Base-by-base conservation (phyloP, 1,284 basidiomycete species). In the Moniliophthora roreri region DNA sequence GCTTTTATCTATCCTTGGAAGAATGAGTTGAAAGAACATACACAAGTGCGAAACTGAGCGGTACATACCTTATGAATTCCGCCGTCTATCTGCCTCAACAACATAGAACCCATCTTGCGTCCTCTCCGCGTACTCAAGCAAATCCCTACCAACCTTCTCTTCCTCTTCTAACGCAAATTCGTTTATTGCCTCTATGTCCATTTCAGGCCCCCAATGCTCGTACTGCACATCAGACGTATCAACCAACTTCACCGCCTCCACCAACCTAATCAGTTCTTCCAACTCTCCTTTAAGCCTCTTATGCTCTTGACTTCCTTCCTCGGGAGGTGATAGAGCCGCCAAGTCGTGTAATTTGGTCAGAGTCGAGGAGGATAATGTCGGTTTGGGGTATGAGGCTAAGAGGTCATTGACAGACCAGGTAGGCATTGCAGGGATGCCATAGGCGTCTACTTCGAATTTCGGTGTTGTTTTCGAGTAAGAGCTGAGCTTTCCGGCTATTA, bases 361-460 rank as follows among this genome's bases (percentile, higher is more conserved):
- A 1, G 81, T 84, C 16, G 68, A 60, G 2, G 78, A 62, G 6
- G 83, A 74, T 49, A 91, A 71, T 2, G 71, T 73, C 7, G 88
- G 89, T 18, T 76, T 79, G 2, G 87, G 83, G 62, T 90, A 91
- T 5, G 89, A 90, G 8, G 85, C 84, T 3, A 91, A 67, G 3
- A 92, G 77, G 46, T 83, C 71, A 62, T 84, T 77, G 45, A 92
- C 82, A 47, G 89, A 92, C 89, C 89, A 92, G 1, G 84, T 84
- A 20, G 89, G 82, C 46, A 69, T 65, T 0, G 75, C 54, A 11
- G 89, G 89, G 52, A 91, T 80, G 15, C 81, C 85, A 54, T 71
- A 78, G 10, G 73, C 66, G 60, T 89, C 87, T 2, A 77, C 75
- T 23, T 70, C 65, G 41, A 32, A n/a, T n/a, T n/a, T n/a, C n/a